These are phyloP conservation scores for Trichoderma lentiforme DNA, from an alignment of 2,329 filamentous ascomycete genomes.

Conservation along the genomic window DNA sequence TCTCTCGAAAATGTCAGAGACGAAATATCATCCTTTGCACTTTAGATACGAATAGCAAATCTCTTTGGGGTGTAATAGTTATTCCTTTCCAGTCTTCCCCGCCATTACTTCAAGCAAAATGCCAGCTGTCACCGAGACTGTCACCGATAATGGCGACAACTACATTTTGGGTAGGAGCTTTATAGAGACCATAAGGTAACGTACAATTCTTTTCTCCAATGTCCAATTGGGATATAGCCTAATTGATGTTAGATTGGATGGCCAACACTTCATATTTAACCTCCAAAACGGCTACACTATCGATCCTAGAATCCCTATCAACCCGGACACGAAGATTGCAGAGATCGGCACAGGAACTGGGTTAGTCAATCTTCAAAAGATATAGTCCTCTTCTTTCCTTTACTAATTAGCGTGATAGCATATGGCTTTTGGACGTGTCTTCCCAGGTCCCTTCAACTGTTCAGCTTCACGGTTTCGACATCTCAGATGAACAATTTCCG, in stretches of 20 bases:
- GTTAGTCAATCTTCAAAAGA: neutral
- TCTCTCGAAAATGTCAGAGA: neutral
- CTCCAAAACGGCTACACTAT: constrained; percentile 11
- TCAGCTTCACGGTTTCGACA: constrained; percentile 5
- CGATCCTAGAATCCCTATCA: neutral
- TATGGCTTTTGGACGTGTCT: constrained; percentile 12
- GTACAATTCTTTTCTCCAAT: too few species aligned
- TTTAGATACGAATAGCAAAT: neutral
- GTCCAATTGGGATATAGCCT: neutral
- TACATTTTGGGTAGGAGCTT: neutral
- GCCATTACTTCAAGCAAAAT: neutral
- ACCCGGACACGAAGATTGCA: neutral
- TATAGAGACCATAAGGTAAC: neutral
- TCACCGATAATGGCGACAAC: neutral
- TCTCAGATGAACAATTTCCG: constrained; percentile 8
- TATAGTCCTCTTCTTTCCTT: too few species aligned
- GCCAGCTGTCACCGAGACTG: neutral
- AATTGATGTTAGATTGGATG: neutral
- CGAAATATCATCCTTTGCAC: neutral
- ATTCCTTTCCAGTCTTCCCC: neutral
- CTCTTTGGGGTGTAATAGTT: neutral
- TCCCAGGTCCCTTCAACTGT: constrained; percentile 8
- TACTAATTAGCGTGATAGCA: neutral
- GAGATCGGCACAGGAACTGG: constrained; percentile 14
- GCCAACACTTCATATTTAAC: constrained; percentile 6